Evolutionary conservation across 208 protist genomes (phyloP), one percentile per base, ranked within the genome.

Genomic region (Trypanosoma theileri): DNA sequence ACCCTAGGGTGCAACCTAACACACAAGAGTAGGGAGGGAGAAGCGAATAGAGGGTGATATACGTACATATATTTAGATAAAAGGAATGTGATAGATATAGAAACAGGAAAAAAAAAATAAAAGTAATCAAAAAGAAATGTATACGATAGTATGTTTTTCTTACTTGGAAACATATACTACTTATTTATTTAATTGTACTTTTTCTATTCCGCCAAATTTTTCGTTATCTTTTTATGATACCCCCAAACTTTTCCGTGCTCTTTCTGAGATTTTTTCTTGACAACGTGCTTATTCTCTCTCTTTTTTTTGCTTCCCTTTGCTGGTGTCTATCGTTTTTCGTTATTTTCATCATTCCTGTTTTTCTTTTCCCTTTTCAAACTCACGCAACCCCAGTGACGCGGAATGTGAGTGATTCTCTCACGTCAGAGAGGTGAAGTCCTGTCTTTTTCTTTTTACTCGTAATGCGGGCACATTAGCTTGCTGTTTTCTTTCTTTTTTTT

Each of bases 351-450:
- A 24, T 54, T 24, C 13, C 41, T 66, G 17, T 44, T 45, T 9
- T 56, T 54, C 12, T 24, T 13, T 56, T 56, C 21, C 45, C 56
- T 41, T 56, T 66, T 53, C 55, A 16, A 14, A 16, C 28, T 35
- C 28, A 35, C 6, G 28, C 28, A 35, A 35, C 28, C 28, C 28
- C 28, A 8, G 6, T 35, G 28, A 35, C 28, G 28, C 28, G 6
- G 28, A 8, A 35, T 35, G 4, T 35, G 28, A 35, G 6, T 8
- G 28, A 35, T 35, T 35, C 28, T 35, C 28, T 35, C 6, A 35
- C 28, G 6, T 35, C 28, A 35, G 28, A 35, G 6, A 35, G 1
- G 28, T 35, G 28, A 35, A 1, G 28, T 35, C 6, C 28, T 35
- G 4, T 35, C 28, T 35, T 35, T 35, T 35, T 35, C 6, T 35